Conservation (phyloP, 2,329 filamentous ascomycete species). For the Truncatella angustata region DNA sequence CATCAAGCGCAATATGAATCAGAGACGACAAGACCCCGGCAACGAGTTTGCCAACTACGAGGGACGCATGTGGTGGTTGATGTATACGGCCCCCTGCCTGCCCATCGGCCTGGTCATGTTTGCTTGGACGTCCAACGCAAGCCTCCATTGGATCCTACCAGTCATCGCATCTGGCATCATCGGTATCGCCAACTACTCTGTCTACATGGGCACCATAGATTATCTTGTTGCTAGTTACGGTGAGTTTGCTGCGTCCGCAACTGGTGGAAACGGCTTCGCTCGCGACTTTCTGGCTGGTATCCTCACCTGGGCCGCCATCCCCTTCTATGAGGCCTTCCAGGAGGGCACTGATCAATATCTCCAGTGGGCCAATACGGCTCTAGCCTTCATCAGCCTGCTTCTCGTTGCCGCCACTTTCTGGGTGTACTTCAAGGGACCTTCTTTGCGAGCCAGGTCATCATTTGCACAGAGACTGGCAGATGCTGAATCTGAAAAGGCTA, state of each 20-base stretch:
- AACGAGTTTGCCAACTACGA: constrained; percentile 61
- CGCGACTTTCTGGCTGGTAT: constrained; percentile 64
- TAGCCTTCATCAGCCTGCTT: constrained; percentile 47
- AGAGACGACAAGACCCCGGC: constrained; percentile 37
- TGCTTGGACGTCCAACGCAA: constrained; percentile 56
- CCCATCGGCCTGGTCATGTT: constrained; percentile 63
- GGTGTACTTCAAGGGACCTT: constrained; percentile 55
- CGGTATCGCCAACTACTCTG: constrained; percentile 61
- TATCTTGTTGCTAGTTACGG: constrained; percentile 69
- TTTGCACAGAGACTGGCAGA: constrained; percentile 59
- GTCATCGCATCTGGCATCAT: constrained; percentile 60
- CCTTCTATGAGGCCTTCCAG: constrained; percentile 48
- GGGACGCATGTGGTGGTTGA: constrained; percentile 57
- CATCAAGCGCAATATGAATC: constrained; percentile 34
- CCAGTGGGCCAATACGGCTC: constrained; percentile 51
- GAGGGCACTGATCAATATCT: constrained; percentile 36
- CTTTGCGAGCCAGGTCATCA: constrained; percentile 46
- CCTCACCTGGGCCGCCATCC: constrained; percentile 58
- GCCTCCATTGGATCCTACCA: constrained; percentile 59
- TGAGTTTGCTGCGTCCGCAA: constrained; percentile 63
- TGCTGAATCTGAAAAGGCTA: constrained; percentile 15
- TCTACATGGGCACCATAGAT: constrained; percentile 67
- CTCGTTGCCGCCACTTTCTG: constrained; percentile 53
- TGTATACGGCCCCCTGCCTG: constrained; percentile 57
- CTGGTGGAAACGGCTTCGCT: constrained; percentile 65